These are phyloP conservation scores for Pythium folliculosum DNA, from an alignment of 352 stramenopile genomes.

Conservation along the genomic window DNA sequence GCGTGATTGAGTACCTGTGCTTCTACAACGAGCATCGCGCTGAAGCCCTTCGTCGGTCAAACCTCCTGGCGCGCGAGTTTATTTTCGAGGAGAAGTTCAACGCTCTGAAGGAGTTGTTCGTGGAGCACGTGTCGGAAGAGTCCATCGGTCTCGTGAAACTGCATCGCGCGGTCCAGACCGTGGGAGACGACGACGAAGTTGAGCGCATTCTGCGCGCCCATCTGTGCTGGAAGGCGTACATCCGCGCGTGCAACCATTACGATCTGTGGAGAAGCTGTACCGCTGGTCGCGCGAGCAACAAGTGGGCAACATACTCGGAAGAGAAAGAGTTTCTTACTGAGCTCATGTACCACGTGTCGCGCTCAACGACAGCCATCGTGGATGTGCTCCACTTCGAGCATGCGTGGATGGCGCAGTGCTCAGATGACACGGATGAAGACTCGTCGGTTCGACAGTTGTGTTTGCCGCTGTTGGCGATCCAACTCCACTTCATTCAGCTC, in stretches of 20 bases:
- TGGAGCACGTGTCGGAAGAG: conserved; percentile 63
- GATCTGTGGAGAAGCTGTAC: conserved; percentile 73
- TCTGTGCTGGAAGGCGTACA: conserved; percentile 74
- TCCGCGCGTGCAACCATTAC: conserved; percentile 65
- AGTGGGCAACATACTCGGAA: conserved; percentile 58
- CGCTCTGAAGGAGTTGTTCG: conserved; percentile 58
- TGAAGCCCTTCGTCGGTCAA: conserved; percentile 58
- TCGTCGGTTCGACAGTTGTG: conserved; percentile 49
- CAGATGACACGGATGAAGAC: conserved; percentile 46
- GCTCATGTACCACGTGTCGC: conserved; percentile 76
- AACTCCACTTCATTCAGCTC: conserved; percentile 77
- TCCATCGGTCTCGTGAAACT: conserved; percentile 66
- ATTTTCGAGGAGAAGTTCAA: conserved; percentile 69
- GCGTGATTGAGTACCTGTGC: conserved; percentile 69
- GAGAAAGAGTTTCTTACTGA: conserved; percentile 77
- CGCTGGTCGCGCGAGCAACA: conserved; percentile 19
- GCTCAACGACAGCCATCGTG: conserved; percentile 48
- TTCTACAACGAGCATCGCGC: conserved; percentile 71
- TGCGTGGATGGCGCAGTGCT: conserved; percentile 68
- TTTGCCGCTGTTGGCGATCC: conserved; percentile 67
- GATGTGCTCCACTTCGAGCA: conserved; percentile 82
- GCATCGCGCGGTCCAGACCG: conserved; percentile 45
- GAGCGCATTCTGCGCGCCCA: conserved; percentile 59
- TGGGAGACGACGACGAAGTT: conserved; percentile 45
- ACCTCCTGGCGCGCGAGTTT: conserved; percentile 70